Base-by-base conservation (phyloP, 805 yeast genomes). In the Candida rishiriensis region DNA sequence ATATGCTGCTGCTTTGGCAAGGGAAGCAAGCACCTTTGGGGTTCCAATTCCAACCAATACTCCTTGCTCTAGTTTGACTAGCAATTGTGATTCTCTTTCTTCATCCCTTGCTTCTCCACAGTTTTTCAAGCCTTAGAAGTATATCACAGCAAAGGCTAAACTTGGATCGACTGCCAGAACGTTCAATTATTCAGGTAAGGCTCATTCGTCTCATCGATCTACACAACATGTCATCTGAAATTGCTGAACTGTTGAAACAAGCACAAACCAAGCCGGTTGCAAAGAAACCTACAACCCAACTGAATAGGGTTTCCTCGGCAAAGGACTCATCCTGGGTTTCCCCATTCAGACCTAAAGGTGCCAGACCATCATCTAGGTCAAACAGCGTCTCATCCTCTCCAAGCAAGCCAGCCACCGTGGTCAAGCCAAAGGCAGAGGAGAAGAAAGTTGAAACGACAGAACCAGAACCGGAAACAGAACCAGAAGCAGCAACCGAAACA, bases 291-390 rank as follows among this genome's bases (percentile, higher is more conserved):
- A 52, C 49, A 36, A 51, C 57, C 11, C 57, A 53, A 46, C 41
- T 55, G 47, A 48, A 49, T 32, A 50, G 53, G 34, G 53, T 55
- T 35, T 53, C 55, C 10, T 34, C 36, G 5, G 39, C 51, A 29
- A 54, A 48, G 36, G 50, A 47, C 16, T 13, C 51, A 28, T 30
- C 34, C 2, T 60, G 62, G 62, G 54, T 57, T 7, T 60, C 65
- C n/a, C 65, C 65, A 2, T 60, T 60, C 49, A 56, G 65, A 47
- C 48, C 47, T 9, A 31, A 37, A 7, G 40, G 39, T 18, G 42
- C 42, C n/a, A 44, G 39, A 29, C 28, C 41, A n/a, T 29, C 41
- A 18, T 29, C 49, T 36, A 40, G 51, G 39, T 41, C 44, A n/a
- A 42, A 38, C 14, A 30, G 33, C 13, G 33, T 30, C 26, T 7